Evolutionary conservation across 768 basidiomycete genomes (phyloP), one percentile per base, ranked within the genome.

Genomic region (Tulasnella sp.): DNA sequence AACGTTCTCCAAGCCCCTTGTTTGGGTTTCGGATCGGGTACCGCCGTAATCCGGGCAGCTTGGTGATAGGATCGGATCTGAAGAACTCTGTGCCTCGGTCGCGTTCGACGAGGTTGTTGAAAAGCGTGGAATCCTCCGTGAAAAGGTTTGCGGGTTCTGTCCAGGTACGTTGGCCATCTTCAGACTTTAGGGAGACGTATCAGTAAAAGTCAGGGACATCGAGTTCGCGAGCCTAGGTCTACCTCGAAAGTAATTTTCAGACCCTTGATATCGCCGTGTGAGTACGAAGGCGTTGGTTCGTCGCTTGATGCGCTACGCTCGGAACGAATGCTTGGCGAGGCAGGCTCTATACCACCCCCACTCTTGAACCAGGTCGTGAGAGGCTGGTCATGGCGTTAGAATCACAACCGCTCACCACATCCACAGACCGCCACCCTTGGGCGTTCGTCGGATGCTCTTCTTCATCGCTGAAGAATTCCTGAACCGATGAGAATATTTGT

Each of bases 111-210:
- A 74, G 39, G n/a, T 46, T 40, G 2, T 18, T 74, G 16, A 74
- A 74, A 14, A 74, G 24, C 16, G 38, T 39, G 8, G 73, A 74
- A 40, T 74, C 73, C 27, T 74, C 73, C 38, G 73, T 46, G 38
- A 74, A 74, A 3, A 74, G n/a, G 39, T 10, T n/a, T 9, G 73
- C 44, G 24, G 44, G 38, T 46, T 74, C 73, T 18, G n/a, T 24
- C 73, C 73, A 74, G 39, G 44, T 74, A 19, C 44, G 31, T 36
- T 46, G 38, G 38, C 73, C 73, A 46, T 74, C 73, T 21, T 74
- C 73, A 40, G 73, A 74, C 73, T 74, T 38, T 16, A 14, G 18
- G 44, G 19, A 74, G 73, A 68, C 3, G 21, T 0, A 1, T 21
- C 1, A 24, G 21, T 52, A 6, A 7, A 7, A 21, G n/a, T 5